Evolutionary conservation across 192 early-diverging fungal species (phyloP).

Genomic region (Mortierella hygrophila): DNA sequence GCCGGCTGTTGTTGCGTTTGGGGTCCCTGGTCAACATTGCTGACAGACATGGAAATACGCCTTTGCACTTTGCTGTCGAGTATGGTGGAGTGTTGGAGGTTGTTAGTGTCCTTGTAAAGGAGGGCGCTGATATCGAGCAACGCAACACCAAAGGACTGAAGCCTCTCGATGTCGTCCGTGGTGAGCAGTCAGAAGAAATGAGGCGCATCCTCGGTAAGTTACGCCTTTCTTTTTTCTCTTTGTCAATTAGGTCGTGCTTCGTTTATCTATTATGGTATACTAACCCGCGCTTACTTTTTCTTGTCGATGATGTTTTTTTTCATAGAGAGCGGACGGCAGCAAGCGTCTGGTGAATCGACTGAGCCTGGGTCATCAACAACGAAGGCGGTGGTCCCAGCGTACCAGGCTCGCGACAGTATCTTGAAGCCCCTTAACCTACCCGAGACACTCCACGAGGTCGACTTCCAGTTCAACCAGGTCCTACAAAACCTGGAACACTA

Average conservation of each 20-base stretch:
- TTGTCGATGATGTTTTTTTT: too few relatives aligned
- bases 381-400: conserved; percentile 21
- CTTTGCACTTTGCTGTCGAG: conserved; percentile 67
- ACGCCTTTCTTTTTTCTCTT: not conserved
- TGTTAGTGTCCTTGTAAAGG: conserved; percentile 57
- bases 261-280: too few relatives aligned
- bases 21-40: conserved; percentile 62
- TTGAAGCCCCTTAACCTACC: conserved; percentile 52
- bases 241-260: not conserved
- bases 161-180: conserved; percentile 59
- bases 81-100: conserved; percentile 64
- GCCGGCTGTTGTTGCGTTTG: conserved; percentile 60
- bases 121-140: conserved; percentile 60
- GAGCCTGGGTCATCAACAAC: conserved; percentile 5
- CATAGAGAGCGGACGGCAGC: conserved; percentile 30
- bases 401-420: conserved; percentile 48
- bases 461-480: conserved; percentile 64
- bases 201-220: conserved; percentile 45
- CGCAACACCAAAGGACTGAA: conserved; percentile 62
- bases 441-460: conserved; percentile 56
- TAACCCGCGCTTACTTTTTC: too few relatives aligned
- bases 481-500: conserved; percentile 62
- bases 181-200: conserved; percentile 59
- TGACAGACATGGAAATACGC: conserved; percentile 63
- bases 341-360: not conserved